A percentile compares a stretch with the other conserved stretches of the same genome.
Evolutionary conservation across 441 rosid genomes (phyloP).

Genomic region (Brassica balearica): DNA sequence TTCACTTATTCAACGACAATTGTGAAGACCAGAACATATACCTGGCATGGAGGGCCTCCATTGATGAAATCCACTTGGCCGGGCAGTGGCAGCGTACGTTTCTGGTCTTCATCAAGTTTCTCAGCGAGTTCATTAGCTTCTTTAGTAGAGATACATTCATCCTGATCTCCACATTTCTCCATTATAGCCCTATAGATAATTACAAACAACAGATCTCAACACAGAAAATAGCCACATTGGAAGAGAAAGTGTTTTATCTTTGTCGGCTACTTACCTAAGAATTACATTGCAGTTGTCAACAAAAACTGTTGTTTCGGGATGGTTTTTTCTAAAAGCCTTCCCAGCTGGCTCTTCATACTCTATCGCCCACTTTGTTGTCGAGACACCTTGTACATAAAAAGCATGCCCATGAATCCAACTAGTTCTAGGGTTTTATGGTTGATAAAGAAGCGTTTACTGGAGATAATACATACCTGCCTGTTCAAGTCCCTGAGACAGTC

Average conservation of each 20-base stretch:
- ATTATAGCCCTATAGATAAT: slow-evolving; percentile 73
- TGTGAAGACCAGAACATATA: slow-evolving; percentile 32
- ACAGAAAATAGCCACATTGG: neutral
- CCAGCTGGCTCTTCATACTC: slow-evolving; percentile 98
- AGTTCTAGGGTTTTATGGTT: slow-evolving; percentile 9
- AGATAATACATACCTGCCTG: slow-evolving; percentile 58
- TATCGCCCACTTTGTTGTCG: slow-evolving; percentile 87
- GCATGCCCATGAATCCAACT: slow-evolving; percentile 20
- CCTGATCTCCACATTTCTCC: slow-evolving; percentile 76
- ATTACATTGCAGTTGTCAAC: slow-evolving; percentile 88
- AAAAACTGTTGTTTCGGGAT: slow-evolving; percentile 75
- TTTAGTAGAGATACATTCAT: slow-evolving; percentile 81
- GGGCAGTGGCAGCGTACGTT: slow-evolving; percentile 68
- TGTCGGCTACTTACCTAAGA: slow-evolving; percentile 58
- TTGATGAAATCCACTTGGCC: slow-evolving; percentile 95
- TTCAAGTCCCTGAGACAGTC: slow-evolving; percentile 84
- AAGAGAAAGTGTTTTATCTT: slow-evolving; percentile 7
- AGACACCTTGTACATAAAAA: slow-evolving; percentile 59
- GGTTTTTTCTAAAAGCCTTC: slow-evolving; percentile 83
- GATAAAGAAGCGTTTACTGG: slow-evolving; percentile 11
- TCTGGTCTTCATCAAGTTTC: slow-evolving; percentile 64
- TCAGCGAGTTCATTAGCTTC: slow-evolving; percentile 76
- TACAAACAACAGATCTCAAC: slow-evolving; percentile 18
- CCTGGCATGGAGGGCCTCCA: slow-evolving; percentile 99
- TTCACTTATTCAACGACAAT: neutral